Percentiles rank a stretch among this genome's conserved stretches.
Evolutionary conservation across 202 grass and related monocot species (phyloP).

Genomic region (Sporobolus alterniflorus): DNA sequence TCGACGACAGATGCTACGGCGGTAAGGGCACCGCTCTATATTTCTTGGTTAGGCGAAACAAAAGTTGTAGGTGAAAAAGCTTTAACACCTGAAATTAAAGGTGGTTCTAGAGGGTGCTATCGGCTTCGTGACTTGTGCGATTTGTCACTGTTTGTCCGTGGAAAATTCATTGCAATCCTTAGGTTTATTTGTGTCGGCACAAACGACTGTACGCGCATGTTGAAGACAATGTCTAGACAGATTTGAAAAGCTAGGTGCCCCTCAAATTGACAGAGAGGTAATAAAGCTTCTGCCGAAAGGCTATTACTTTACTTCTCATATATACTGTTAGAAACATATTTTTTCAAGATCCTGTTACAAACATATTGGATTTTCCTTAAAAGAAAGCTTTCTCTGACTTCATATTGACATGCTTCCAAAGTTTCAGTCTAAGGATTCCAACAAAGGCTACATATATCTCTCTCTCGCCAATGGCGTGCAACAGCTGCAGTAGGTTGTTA

Average conservation of each 20-base stretch:
- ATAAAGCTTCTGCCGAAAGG: not conserved
- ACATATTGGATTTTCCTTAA: not conserved
- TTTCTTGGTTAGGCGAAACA: slow-evolving; percentile 26
- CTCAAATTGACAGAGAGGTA: not conserved
- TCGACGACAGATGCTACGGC: not conserved
- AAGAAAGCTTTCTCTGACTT: not conserved
- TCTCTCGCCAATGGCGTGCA: not conserved
- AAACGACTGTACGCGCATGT: too few species aligned
- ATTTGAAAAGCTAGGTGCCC: not conserved
- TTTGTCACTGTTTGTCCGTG: too few species aligned
- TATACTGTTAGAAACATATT: too few species aligned
- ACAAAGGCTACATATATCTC: not conserved
- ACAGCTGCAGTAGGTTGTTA: not conserved
- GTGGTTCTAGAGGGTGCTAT: too few species aligned
- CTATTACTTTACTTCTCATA: not conserved
- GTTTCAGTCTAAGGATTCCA: not conserved
- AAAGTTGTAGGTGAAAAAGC: too few species aligned
- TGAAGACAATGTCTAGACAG: too few species aligned
- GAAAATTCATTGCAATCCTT: too few species aligned
- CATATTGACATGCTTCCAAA: not conserved
- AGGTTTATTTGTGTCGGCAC: too few species aligned
- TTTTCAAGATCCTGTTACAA: not conserved
- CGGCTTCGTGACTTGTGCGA: too few species aligned
- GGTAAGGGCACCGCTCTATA: too few species aligned
- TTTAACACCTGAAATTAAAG: too few species aligned